These are phyloP conservation scores for Ceratocystiopsis brevicomis DNA, from an alignment of 2,329 filamentous ascomycete genomes.

Conservation along the genomic window DNA sequence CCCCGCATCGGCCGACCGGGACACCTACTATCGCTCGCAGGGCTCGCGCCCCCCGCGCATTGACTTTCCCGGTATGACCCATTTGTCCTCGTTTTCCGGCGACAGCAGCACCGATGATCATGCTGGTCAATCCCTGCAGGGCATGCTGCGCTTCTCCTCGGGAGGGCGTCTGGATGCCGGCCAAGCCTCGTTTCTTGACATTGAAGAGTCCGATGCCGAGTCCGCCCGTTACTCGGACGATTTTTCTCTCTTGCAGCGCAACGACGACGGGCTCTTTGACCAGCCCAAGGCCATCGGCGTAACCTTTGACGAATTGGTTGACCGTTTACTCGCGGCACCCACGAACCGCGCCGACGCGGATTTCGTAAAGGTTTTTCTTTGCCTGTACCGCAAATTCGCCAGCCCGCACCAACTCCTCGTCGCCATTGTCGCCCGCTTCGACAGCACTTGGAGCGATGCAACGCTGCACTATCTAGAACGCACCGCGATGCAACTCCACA, in stretches of 20 bases:
- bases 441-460: slow-evolving; percentile 48
- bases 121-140: slow-evolving; percentile 25
- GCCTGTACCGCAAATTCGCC: slow-evolving; percentile 84
- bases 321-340: slow-evolving; percentile 65
- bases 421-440: slow-evolving; percentile 59
- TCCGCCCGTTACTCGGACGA: slow-evolving; percentile 48
- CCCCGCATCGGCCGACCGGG: slow-evolving; percentile 18
- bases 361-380: slow-evolving; percentile 76
- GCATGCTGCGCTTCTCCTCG: slow-evolving; percentile 27
- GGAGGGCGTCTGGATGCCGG: slow-evolving; percentile 32
- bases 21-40: slow-evolving; percentile 21
- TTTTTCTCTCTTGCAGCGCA: slow-evolving; percentile 45
- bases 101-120: slow-evolving; percentile 27
- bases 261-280: slow-evolving; percentile 42
- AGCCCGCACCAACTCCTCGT: slow-evolving; percentile 61
- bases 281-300: slow-evolving; percentile 32
- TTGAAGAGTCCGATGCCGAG: slow-evolving; percentile 53
- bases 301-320: slow-evolving; percentile 55
- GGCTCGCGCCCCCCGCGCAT: slow-evolving; percentile 28
- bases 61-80: slow-evolving; percentile 21
- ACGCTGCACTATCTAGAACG: slow-evolving; percentile 53
- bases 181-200: slow-evolving; percentile 40
- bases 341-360: slow-evolving; percentile 78
- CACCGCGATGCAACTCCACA: slow-evolving; percentile 63
- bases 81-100: slow-evolving; percentile 9